A percentile compares a stretch with the other conserved stretches of the same genome.
phyloP scores from a whole-genome alignment of 768 basidiomycete genomes.

The Hebeloma cylindrosporum region DNA sequence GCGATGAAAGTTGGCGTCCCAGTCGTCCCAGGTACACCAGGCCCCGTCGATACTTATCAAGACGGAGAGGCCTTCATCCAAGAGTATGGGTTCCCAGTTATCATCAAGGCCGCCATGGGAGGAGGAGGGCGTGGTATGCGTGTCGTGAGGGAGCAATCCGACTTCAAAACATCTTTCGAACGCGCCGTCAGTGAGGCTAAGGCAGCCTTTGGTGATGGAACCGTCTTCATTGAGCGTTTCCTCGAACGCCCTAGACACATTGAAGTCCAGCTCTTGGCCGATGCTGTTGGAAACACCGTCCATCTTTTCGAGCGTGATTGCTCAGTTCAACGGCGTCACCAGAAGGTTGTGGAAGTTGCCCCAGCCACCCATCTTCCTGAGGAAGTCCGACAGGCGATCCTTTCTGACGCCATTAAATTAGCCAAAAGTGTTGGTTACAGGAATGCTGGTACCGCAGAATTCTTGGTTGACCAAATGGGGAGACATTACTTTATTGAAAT shows the following conservation, averaged over 20 bases:
- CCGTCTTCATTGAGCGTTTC: slow-evolving; percentile 98
- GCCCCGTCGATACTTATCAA: slow-evolving; percentile 76
- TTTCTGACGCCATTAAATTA: slow-evolving; percentile 89
- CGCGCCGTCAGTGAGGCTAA: slow-evolving; percentile 95
- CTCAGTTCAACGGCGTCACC: slow-evolving; percentile 96
- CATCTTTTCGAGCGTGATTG: slow-evolving; percentile 99
- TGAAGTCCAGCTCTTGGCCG: slow-evolving; percentile 94
- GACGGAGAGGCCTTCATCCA: slow-evolving; percentile 89
- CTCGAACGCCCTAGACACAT: slow-evolving; percentile 97
- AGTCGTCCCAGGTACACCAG: slow-evolving; percentile 98
- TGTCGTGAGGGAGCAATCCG: slow-evolving; percentile 91
- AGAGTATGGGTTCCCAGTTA: slow-evolving; percentile 97
- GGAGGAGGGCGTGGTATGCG: slow-evolving; percentile 99
- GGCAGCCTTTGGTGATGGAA: slow-evolving; percentile 96
- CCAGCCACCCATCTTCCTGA: slow-evolving; percentile 94
- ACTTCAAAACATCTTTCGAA: slow-evolving; percentile 87
- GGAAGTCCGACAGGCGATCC: slow-evolving; percentile 84
- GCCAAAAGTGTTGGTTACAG: slow-evolving; percentile 92
- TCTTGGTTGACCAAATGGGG: slow-evolving; percentile 95
- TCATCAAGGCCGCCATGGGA: slow-evolving; percentile 99
- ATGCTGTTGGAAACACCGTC: slow-evolving; percentile 89
- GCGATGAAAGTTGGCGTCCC: slow-evolving; percentile 92
- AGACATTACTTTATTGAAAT: slow-evolving; percentile 99
- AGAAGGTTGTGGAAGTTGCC: slow-evolving; percentile 98
- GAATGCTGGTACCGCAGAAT: slow-evolving; percentile 98